These are phyloP conservation scores for Bipolaris bicolor DNA, from an alignment of 2,329 filamentous ascomycete genomes.

Conservation along the genomic window DNA sequence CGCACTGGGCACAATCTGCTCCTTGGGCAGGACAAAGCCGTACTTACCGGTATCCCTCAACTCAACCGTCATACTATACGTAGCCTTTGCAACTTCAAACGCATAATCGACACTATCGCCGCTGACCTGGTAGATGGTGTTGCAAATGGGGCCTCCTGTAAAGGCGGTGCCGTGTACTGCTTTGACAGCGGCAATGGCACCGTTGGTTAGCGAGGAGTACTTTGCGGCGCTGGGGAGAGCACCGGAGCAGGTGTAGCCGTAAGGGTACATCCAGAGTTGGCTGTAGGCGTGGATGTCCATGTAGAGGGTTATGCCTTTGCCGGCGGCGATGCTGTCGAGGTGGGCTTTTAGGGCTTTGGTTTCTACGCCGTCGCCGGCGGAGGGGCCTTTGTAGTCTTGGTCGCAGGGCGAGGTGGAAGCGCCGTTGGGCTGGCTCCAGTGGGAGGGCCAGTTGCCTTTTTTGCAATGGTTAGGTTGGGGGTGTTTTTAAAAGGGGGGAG, in stretches of 20 bases:
- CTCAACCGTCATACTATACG: conserved; percentile 58
- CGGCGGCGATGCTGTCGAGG: conserved; percentile 52
- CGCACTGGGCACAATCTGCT: conserved; percentile 56
- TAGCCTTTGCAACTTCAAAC: conserved; percentile 50
- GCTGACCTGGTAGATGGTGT: conserved; percentile 65
- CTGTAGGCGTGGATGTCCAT: conserved; percentile 69
- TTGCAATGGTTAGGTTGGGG: too few relatives aligned
- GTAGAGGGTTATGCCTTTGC: conserved; percentile 64
- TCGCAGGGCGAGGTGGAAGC: conserved; percentile 46
- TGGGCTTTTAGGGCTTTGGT: conserved; percentile 55
- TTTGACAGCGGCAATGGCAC: conserved; percentile 60
- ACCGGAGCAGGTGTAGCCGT: conserved; percentile 64
- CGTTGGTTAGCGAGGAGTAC: conserved; percentile 57
- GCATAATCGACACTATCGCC: conserved; percentile 56
- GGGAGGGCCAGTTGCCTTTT: conserved; percentile 45
- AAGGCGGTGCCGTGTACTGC: conserved; percentile 58
- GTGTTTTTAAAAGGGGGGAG: not conserved
- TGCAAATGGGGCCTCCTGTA: conserved; percentile 60
- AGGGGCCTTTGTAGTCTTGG: conserved; percentile 46
- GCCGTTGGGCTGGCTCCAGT: conserved; percentile 42
- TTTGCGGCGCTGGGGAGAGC: conserved; percentile 56
- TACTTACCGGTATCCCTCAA: conserved; percentile 56
- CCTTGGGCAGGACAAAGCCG: conserved; percentile 58
- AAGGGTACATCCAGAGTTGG: conserved; percentile 57
- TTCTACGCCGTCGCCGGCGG: conserved; percentile 45